Evolutionary conservation across 2,329 filamentous ascomycete genomes (phyloP).

Genomic region (Fusarium pseudoanthophilum): DNA sequence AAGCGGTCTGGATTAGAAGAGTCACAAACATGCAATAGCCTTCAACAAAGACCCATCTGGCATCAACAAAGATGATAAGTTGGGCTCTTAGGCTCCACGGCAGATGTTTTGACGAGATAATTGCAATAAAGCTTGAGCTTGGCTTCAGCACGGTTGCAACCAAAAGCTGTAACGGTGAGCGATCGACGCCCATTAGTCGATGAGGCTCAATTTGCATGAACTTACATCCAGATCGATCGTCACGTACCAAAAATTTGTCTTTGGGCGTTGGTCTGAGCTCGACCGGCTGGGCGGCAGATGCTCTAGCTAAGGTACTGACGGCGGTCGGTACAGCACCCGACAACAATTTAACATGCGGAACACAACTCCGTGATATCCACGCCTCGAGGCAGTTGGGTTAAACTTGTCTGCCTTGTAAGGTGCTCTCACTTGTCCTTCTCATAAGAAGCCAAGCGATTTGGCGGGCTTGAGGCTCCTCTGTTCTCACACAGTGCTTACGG

Average conservation of each 20-base stretch:
- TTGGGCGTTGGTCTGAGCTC: slow-evolving; percentile 14
- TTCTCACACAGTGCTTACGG: slow-evolving; percentile 25
- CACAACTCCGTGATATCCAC: slow-evolving; percentile 8
- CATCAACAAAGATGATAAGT: slow-evolving; percentile 20
- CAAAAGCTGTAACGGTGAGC: slow-evolving; percentile 8
- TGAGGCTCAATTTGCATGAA: slow-evolving; percentile 34
- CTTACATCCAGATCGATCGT: slow-evolving; percentile 29
- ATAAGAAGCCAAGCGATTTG: slow-evolving; percentile 1
- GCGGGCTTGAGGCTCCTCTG: slow-evolving; percentile 7
- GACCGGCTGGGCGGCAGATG: background rate
- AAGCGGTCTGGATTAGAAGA: slow-evolving; percentile 26
- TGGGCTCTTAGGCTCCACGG: slow-evolving; percentile 21
- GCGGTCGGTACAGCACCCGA: slow-evolving; percentile 7
- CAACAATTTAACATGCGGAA: slow-evolving; percentile 15
- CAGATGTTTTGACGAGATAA: background rate
- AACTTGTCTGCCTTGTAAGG: slow-evolving; percentile 5
- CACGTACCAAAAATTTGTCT: slow-evolving; percentile 1
- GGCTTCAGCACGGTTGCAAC: slow-evolving; percentile 30
- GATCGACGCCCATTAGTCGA: slow-evolving; percentile 18
- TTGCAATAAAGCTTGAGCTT: slow-evolving; percentile 14
- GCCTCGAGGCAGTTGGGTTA: background rate
- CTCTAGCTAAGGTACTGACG: background rate
- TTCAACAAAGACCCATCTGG: slow-evolving; percentile 20
- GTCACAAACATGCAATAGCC: slow-evolving; percentile 1
- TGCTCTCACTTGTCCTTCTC: slow-evolving; percentile 20